Percentiles rank a stretch among this genome's conserved stretches.
Conservation (phyloP, 106 monocot species). For the Dioscorea alata region DNA sequence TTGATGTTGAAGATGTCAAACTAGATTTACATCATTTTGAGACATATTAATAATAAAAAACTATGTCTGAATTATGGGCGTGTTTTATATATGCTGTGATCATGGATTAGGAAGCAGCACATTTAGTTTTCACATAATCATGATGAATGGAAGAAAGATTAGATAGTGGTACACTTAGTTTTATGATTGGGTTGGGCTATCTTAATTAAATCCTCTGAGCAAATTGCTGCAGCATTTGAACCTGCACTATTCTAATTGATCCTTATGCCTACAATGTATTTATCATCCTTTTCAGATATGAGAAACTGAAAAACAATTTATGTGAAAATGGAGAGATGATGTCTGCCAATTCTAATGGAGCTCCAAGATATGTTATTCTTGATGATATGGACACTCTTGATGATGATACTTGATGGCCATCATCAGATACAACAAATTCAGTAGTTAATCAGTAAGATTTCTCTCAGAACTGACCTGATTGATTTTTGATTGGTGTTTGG, state of each 20-base stretch:
- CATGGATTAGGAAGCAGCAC: too few relatives aligned
- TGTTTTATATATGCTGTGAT: too few relatives aligned
- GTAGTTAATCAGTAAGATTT: constrained; percentile 13
- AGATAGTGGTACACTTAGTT: background rate
- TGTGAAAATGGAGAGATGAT: constrained; percentile 28
- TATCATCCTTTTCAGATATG: constrained; percentile 44
- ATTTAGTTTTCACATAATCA: background rate
- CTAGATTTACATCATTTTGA: too few relatives aligned
- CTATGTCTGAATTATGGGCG: too few relatives aligned
- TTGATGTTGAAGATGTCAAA: too few relatives aligned
- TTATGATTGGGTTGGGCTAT: background rate
- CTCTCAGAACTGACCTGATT: background rate
- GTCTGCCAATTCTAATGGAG: constrained; percentile 20
- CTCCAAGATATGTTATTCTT: constrained; percentile 60
- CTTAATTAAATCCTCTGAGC: background rate
- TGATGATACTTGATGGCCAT: constrained; percentile 31
- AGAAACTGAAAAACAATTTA: constrained; percentile 45
- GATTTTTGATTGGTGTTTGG: too few relatives aligned
- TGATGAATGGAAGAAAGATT: background rate
- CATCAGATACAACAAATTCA: background rate
- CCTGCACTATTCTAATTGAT: background rate
- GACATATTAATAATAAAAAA: too few relatives aligned
- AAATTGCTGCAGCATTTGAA: background rate
- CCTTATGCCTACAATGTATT: background rate
- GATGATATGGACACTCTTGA: constrained; percentile 44